phyloP scores from a whole-genome alignment of 192 early-diverging fungal species.

The Pilobolus umbonatus region DNA sequence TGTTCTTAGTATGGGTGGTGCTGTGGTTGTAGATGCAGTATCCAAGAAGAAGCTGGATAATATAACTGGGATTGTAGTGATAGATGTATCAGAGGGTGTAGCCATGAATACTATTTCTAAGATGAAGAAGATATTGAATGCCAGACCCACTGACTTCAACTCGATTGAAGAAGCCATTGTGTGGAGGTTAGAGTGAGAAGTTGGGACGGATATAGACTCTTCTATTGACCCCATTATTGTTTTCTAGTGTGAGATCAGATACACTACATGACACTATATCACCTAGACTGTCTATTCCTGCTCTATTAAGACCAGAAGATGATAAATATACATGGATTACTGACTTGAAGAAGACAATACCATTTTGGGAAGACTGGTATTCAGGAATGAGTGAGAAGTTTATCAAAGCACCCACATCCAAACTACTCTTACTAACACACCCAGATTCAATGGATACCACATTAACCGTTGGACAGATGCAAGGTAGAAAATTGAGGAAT shows the following conservation, averaged over 20 bases:
- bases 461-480: constrained; percentile 78
- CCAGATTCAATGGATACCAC: constrained; percentile 74
- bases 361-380: constrained; percentile 70
- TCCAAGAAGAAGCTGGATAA: constrained; percentile 42
- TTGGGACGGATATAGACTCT: neutral
- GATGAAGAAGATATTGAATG: constrained; percentile 43
- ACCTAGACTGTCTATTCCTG: constrained; percentile 67
- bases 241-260: constrained; percentile 49
- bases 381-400: constrained; percentile 66
- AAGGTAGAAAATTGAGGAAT: constrained; percentile 42
- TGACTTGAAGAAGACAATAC: constrained; percentile 53
- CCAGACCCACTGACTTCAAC: constrained; percentile 42
- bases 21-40: constrained; percentile 64
- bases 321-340: constrained; percentile 54
- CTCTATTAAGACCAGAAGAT: constrained; percentile 39
- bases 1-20: constrained; percentile 66
- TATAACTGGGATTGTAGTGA: constrained; percentile 58
- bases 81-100: constrained; percentile 80
- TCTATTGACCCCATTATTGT: neutral
- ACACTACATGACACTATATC: constrained; percentile 63
- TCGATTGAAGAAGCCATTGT: constrained; percentile 46
- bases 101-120: constrained; percentile 52
- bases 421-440: constrained; percentile 64
- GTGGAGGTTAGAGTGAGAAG: constrained; percentile 44
- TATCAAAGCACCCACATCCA: constrained; percentile 52